Evolutionary conservation across 164 flowering plant species (phyloP).

Genomic region (Dillenia turbinata): DNA sequence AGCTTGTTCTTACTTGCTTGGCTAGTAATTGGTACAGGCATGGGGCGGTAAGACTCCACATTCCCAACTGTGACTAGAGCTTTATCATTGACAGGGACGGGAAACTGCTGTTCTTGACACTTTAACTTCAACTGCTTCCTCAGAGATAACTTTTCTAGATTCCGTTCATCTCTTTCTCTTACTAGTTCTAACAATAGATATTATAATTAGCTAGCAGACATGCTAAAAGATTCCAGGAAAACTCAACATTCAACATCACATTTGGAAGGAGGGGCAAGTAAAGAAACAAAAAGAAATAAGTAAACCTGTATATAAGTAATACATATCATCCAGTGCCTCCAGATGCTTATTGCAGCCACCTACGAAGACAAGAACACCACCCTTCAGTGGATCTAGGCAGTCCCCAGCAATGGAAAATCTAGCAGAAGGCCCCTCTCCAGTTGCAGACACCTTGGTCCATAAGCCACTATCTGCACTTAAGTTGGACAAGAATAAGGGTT

Average conservation of each 20-base stretch:
- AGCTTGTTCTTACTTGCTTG: constrained; percentile 42
- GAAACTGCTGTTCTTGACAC: constrained; percentile 59
- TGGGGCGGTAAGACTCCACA: constrained; percentile 21
- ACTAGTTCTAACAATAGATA: constrained; percentile 43
- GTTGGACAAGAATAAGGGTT: no score
- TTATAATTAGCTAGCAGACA: neutral
- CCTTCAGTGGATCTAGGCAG: constrained; percentile 59
- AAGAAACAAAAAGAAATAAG: constrained; percentile 6
- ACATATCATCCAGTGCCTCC: constrained; percentile 94
- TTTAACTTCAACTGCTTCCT: constrained; percentile 85
- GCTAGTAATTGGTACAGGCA: constrained; percentile 21
- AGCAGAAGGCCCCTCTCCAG: constrained; percentile 81
- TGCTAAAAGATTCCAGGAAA: neutral
- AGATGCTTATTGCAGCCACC: constrained; percentile 91
- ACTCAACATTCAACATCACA: neutral
- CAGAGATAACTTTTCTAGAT: constrained; percentile 69
- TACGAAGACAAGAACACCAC: constrained; percentile 64
- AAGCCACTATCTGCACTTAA: constrained; percentile 54
- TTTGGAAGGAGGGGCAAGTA: no score
- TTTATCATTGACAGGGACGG: constrained; percentile 27
- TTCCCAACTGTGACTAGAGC: constrained; percentile 25
- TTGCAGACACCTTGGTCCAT: constrained; percentile 64
- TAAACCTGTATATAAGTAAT: constrained; percentile 82
- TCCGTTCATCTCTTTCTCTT: constrained; percentile 43
- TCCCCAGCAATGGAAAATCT: constrained; percentile 95